phyloP scores from a whole-genome alignment of 192 early-diverging fungal genomes.

The Coemansia sp. region DNA sequence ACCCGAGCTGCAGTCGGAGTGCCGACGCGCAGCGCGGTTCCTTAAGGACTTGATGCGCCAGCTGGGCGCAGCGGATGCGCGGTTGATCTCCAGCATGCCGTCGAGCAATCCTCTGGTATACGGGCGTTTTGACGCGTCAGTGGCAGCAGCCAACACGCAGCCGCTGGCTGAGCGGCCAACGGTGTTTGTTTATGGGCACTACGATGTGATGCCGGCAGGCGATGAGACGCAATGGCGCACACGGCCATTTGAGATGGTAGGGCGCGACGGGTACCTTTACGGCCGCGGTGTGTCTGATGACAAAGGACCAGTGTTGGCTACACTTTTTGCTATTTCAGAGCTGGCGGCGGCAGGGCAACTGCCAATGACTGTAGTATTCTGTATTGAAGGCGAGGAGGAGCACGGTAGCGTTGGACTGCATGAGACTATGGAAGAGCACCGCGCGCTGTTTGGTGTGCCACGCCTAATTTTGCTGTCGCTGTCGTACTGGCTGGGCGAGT shows the following conservation, averaged over 20 bases:
- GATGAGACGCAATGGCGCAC: slow-evolving; percentile 65
- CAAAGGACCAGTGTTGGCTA: slow-evolving; percentile 76
- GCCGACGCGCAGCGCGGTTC: slow-evolving; percentile 70
- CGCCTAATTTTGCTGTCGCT: slow-evolving; percentile 57
- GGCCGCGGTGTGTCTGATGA: slow-evolving; percentile 79
- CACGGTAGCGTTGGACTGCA: slow-evolving; percentile 69
- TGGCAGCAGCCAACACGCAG: slow-evolving; percentile 11
- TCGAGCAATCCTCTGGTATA: slow-evolving; percentile 72
- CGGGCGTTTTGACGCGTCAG: slow-evolving; percentile 58
- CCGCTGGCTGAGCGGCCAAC: slow-evolving; percentile 40
- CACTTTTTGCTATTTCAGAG: slow-evolving; percentile 70
- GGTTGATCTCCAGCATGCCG: slow-evolving; percentile 60
- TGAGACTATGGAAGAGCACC: slow-evolving; percentile 57
- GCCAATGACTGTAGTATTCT: slow-evolving; percentile 67
- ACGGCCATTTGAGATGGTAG: slow-evolving; percentile 65
- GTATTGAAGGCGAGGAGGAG: slow-evolving; percentile 82
- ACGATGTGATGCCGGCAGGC: slow-evolving; percentile 75
- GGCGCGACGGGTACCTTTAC: slow-evolving; percentile 71
- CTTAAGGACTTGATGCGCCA: slow-evolving; percentile 66
- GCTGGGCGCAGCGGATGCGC: slow-evolving; percentile 62
- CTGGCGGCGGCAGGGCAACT: slow-evolving; percentile 60
- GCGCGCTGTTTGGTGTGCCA: slow-evolving; percentile 32
- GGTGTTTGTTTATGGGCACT: slow-evolving; percentile 77
- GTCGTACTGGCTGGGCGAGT: slow-evolving; percentile 79
- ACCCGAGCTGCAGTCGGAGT: slow-evolving; percentile 68